Evolutionary conservation across 2,329 filamentous ascomycete genomes (phyloP).

Genomic region (Tolypocladium tundrense): DNA sequence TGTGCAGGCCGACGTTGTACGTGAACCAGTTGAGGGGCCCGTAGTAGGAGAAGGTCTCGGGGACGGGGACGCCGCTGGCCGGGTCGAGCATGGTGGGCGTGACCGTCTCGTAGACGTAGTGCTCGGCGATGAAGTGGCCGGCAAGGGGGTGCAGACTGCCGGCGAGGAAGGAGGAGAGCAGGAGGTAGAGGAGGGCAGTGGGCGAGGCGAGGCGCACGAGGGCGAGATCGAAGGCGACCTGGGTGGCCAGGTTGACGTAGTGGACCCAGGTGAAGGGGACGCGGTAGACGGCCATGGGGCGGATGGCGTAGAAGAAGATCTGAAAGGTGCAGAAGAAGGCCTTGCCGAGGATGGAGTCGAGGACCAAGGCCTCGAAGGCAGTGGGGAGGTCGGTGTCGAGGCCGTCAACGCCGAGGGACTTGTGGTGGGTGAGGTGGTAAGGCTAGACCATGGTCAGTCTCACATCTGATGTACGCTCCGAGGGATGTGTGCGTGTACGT

Average conservation of each 20-base stretch:
- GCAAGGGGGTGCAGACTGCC: constrained; percentile 90
- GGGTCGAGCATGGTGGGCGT: constrained; percentile 44
- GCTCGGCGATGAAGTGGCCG: constrained; percentile 97
- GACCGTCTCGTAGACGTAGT: constrained; percentile 70
- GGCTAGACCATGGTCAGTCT: constrained; percentile 39
- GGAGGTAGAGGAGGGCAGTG: constrained; percentile 67
- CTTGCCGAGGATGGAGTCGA: constrained; percentile 92
- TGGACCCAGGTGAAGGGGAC: constrained; percentile 82
- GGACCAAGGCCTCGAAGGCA: constrained; percentile 78
- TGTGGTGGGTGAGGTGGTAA: constrained; percentile 98
- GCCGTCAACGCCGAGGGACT: constrained; percentile 91
- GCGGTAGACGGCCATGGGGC: constrained; percentile 88
- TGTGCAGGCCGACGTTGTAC: constrained; percentile 96
- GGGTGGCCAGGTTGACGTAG: constrained; percentile 66
- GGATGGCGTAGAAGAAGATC: constrained; percentile 95
- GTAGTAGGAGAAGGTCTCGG: constrained; percentile 97
- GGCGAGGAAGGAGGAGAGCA: constrained; percentile 85
- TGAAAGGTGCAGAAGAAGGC: constrained; percentile 99
- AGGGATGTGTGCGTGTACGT: constrained; percentile 28
- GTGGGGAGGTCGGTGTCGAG: constrained; percentile 95
- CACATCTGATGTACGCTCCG: neutral
- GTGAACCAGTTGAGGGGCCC: constrained; percentile 83
- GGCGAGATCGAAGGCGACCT: constrained; percentile 66
- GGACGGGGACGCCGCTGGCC: constrained; percentile 54
- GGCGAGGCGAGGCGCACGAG: constrained; percentile 52